Conservation (phyloP, 1,284 basidiomycete species). For the Tilletia caries region DNA sequence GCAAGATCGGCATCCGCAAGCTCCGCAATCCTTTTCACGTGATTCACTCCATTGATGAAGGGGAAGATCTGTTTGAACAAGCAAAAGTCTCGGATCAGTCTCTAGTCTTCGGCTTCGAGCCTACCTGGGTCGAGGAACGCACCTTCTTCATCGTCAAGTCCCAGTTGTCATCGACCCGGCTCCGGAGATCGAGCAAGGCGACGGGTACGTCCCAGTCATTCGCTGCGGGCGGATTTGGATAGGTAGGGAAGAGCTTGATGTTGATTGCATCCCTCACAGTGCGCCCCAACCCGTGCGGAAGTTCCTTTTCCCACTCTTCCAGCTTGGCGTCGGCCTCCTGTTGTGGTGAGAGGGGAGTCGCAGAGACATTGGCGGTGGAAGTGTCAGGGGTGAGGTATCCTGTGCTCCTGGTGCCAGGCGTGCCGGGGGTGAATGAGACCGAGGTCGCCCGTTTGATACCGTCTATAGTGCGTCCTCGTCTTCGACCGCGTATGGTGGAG, state of each 20-base stretch:
- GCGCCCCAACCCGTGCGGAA: conserved; percentile 48
- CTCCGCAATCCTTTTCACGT: conserved; percentile 83
- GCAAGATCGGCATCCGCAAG: conserved; percentile 84
- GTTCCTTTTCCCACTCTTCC: conserved; percentile 20
- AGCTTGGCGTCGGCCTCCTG: background rate
- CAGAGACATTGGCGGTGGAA: background rate
- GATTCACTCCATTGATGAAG: conserved; percentile 84
- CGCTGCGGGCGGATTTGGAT: conserved; percentile 83
- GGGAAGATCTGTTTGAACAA: conserved; percentile 45
- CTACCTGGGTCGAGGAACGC: conserved; percentile 16
- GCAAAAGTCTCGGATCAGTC: background rate
- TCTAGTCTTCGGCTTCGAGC: conserved; percentile 8
- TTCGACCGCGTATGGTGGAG: background rate
- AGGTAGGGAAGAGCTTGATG: conserved; percentile 91
- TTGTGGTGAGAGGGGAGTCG: background rate
- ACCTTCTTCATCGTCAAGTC: conserved; percentile 90
- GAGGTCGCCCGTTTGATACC: background rate
- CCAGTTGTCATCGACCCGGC: conserved; percentile 84
- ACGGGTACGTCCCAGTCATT: conserved; percentile 95
- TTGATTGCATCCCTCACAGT: conserved; percentile 53
- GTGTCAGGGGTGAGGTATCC: background rate
- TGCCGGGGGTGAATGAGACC: background rate
- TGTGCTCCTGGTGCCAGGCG: background rate
- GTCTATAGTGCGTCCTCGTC: background rate
- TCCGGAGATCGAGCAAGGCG: conserved; percentile 76